Percentiles rank a stretch among this genome's conserved stretches.
Evolutionary conservation across 1,139 yeast genomes (phyloP).

Genomic region (Saccharomyces hybrid): DNA sequence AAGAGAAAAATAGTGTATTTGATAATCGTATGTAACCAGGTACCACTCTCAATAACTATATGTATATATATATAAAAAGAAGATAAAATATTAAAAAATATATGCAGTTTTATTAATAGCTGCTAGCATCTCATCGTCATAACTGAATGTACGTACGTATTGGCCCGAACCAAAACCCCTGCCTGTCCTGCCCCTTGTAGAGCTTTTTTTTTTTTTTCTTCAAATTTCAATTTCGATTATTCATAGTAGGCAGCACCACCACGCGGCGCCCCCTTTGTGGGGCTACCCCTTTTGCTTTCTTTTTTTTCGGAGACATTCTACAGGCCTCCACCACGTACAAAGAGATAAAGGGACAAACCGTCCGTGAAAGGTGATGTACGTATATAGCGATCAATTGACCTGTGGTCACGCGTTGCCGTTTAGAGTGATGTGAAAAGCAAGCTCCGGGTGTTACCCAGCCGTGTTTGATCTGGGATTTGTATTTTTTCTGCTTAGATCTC

Average conservation of each 20-base stretch:
- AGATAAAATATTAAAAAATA: not conserved
- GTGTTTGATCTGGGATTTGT: not conserved
- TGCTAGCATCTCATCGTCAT: not conserved
- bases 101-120: not conserved
- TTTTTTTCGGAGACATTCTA: not conserved
- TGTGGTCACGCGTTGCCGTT: not conserved
- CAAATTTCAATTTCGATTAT: not conserved
- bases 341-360: not conserved
- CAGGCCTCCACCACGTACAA: not conserved
- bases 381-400: not conserved
- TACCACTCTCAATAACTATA: not conserved
- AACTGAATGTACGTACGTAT: not conserved
- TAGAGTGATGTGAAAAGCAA: no score
- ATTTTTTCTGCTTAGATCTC: not conserved
- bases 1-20: not conserved
- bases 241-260: not conserved
- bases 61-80: not conserved
- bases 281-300: not conserved
- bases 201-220: not conserved
- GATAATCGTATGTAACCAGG: not conserved
- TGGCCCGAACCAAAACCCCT: not conserved
- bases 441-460: no score
- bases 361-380: not conserved
- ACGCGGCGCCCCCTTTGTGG: constrained; percentile 1
- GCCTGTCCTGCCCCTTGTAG: not conserved